Evolutionary conservation across 2,329 filamentous ascomycete genomes (phyloP).

Genomic region (Colletotrichum plurivorum): DNA sequence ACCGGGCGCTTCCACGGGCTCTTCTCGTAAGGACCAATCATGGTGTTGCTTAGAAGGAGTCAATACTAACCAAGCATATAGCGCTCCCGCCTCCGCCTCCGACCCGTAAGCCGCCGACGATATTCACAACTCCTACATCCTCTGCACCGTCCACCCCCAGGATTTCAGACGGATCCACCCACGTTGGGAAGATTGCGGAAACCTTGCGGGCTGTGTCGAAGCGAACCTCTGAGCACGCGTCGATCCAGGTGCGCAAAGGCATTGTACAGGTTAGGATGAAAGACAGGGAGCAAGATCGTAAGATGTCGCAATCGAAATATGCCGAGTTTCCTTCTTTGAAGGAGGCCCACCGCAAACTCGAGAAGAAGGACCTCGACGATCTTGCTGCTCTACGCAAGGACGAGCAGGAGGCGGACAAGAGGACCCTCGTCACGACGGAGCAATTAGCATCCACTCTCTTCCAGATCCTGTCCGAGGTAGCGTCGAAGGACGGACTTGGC

Average conservation of each 20-base stretch:
- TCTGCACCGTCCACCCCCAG: conserved; percentile 9
- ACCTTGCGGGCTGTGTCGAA: conserved; percentile 10
- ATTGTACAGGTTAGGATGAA: conserved; percentile 16
- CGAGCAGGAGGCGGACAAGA: not conserved
- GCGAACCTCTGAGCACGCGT: conserved; percentile 17
- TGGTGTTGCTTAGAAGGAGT: not conserved
- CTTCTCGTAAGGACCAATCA: not conserved
- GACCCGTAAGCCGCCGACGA: not conserved
- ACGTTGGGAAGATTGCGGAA: conserved; percentile 10
- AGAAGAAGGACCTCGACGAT: conserved; percentile 27
- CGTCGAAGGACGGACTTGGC: too few relatives aligned
- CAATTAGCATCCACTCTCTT: conserved; percentile 14
- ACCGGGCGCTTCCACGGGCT: not conserved
- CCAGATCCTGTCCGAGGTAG: conserved; percentile 10
- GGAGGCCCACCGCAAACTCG: conserved; percentile 15
- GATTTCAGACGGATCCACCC: not conserved
- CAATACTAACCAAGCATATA: conserved; percentile 4
- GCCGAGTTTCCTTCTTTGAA: conserved; percentile 32
- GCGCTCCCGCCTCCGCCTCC: conserved; percentile 6
- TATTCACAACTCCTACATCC: conserved; percentile 11
- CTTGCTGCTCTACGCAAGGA: conserved; percentile 13
- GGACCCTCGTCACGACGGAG: conserved; percentile 7
- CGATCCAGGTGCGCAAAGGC: conserved; percentile 18
- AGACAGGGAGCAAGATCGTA: conserved; percentile 14
- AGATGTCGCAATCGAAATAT: conserved; percentile 14